Conservation (phyloP, 2,329 filamentous ascomycete species). For the Apiospora rasikravindrae region DNA sequence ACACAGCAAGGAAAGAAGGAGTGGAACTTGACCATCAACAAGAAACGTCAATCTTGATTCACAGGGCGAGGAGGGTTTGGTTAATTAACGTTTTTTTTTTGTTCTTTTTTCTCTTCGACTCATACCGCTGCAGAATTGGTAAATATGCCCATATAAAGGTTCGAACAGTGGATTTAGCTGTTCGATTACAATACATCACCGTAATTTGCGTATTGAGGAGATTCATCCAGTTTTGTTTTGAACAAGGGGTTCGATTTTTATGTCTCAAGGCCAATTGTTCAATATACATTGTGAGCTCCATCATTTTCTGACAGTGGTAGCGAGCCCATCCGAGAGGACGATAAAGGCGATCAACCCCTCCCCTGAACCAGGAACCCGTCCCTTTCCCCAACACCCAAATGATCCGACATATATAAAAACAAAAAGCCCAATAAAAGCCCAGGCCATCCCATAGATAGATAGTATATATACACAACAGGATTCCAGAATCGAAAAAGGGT, state of each 20-base stretch:
- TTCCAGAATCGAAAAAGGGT: not conserved
- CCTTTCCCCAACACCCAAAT: not conserved
- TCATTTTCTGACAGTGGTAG: not conserved
- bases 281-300: not conserved
- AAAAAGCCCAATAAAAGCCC: not conserved
- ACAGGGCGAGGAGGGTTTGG: too few species aligned
- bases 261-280: not conserved
- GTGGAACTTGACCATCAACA: too few species aligned
- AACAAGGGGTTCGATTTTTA: not conserved
- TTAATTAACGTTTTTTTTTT: too few species aligned
- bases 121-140: too few species aligned
- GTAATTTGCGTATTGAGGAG: not conserved
- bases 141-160: too few species aligned
- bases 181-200: not conserved
- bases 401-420: not conserved
- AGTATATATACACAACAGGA: not conserved
- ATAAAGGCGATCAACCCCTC: not conserved
- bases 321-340: not conserved
- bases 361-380: slow-evolving; percentile 1
- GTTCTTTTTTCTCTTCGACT: too few species aligned
- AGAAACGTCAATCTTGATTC: too few species aligned
- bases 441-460: not conserved
- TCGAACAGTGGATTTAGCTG: too few species aligned
- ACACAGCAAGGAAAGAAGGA: too few species aligned
- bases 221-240: not conserved